A percentile compares a stretch with the other conserved stretches of the same genome.
These are phyloP conservation scores for Hordeum pubiflorum DNA, from an alignment of 202 grass and related monocot species.

Conservation along the genomic window DNA sequence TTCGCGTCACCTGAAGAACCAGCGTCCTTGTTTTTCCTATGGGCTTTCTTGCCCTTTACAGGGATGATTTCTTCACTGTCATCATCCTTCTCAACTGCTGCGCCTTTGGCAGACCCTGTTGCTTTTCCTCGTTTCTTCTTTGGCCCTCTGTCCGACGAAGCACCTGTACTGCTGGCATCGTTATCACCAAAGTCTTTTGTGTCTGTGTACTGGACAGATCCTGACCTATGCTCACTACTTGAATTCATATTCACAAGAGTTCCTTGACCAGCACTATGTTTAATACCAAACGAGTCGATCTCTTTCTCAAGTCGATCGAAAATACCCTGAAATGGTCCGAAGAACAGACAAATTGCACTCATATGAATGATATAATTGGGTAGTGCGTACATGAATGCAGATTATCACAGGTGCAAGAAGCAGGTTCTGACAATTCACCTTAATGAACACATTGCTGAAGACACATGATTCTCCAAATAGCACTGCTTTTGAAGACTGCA, in stretches of 20 bases:
- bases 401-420: neutral
- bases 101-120: conserved; percentile 45
- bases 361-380: conserved; percentile 4
- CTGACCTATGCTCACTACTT: conserved; percentile 33
- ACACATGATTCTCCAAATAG: conserved; percentile 75
- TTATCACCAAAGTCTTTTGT: conserved; percentile 66
- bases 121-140: conserved; percentile 92
- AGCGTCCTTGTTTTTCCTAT: conserved; percentile 71
- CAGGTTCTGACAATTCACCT: conserved; percentile 41
- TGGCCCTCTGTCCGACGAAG: conserved; percentile 59
- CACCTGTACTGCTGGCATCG: conserved; percentile 39
- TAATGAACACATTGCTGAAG: conserved; percentile 67
- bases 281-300: conserved; percentile 59
- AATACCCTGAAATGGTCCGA: conserved; percentile 50
- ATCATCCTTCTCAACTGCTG: conserved; percentile 62
- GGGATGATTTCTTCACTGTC: conserved; percentile 69
- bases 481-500: conserved; percentile 85
- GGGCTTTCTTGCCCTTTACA: conserved; percentile 79
- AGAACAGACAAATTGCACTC: conserved; percentile 7
- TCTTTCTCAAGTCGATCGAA: conserved; percentile 81
- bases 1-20: conserved; percentile 49
- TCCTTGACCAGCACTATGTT: conserved; percentile 41
- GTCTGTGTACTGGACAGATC: conserved; percentile 39
- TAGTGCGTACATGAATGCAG: neutral
- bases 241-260: conserved; percentile 20